Evolutionary conservation across 352 stramenopile species (phyloP).

Genomic region (Pythium rhizo-oryzae): DNA sequence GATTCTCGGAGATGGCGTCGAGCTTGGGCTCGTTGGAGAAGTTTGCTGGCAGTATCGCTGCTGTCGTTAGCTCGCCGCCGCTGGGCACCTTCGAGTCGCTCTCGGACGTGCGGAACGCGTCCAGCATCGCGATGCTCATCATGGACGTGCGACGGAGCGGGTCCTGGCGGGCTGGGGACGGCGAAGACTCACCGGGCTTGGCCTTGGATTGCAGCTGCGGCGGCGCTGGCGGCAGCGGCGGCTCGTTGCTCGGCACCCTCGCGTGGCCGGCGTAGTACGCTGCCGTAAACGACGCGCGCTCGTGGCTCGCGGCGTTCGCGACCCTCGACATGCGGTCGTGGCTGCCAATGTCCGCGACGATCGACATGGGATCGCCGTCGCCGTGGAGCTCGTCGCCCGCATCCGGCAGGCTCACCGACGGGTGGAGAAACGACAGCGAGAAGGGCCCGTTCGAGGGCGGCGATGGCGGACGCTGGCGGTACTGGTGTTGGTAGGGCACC

Average conservation of each 20-base stretch:
- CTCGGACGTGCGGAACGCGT: conserved; percentile 50
- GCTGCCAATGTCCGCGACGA: conserved; percentile 49
- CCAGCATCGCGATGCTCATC: conserved; percentile 49
- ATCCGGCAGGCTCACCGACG: conserved; percentile 9
- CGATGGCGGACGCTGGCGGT: not conserved
- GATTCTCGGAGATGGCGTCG: conserved; percentile 40
- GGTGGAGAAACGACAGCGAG: conserved; percentile 50
- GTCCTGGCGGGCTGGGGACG: not conserved
- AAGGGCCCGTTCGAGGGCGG: conserved; percentile 3
- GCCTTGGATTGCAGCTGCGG: too few species aligned
- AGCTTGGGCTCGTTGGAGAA: conserved; percentile 31
- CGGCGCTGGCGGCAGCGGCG: too few species aligned
- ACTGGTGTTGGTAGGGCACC: not conserved
- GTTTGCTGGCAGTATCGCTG: too few species aligned
- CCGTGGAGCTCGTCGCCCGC: too few species aligned
- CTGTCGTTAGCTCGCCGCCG: not conserved
- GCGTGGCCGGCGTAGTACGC: not conserved
- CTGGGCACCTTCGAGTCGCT: conserved; percentile 22
- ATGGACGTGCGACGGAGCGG: conserved; percentile 47
- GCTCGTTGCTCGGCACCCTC: too few species aligned
- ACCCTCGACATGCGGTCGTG: conserved; percentile 21
- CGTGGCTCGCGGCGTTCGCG: conserved; percentile 4
- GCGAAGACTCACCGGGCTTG: too few species aligned
- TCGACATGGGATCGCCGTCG: conserved; percentile 20
- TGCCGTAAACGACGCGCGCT: not conserved